phyloP scores from a whole-genome alignment of 805 yeast species.

The Nakazawaea anatomiae region DNA sequence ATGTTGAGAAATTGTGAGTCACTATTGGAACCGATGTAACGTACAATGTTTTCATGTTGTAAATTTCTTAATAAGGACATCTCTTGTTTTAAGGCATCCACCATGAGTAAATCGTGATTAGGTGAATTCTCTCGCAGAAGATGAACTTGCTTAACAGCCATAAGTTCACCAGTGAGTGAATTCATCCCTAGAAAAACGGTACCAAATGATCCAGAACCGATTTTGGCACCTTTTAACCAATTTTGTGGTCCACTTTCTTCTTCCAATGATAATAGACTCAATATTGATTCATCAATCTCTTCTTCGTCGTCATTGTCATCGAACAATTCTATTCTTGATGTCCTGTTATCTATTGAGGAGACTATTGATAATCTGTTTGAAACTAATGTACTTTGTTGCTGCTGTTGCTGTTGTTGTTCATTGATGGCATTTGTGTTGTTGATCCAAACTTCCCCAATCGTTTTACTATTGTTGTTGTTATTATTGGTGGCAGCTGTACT shows the following conservation, averaged over 20 bases:
- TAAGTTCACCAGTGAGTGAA: constrained; percentile 85
- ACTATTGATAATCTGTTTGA: constrained; percentile 18
- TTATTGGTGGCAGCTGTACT: not conserved
- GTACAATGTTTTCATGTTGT: constrained; percentile 88
- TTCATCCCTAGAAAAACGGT: constrained; percentile 90
- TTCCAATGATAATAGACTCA: constrained; percentile 25
- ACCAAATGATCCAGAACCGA: constrained; percentile 95
- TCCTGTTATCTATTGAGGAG: constrained; percentile 15
- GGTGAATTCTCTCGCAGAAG: constrained; percentile 37
- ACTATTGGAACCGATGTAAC: constrained; percentile 82
- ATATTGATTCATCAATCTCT: constrained; percentile 32
- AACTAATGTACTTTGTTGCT: not conserved
- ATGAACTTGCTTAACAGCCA: constrained; percentile 96
- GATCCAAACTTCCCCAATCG: constrained; percentile 60
- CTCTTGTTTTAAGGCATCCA: constrained; percentile 78
- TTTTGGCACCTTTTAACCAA: constrained; percentile 90
- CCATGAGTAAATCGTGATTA: constrained; percentile 37
- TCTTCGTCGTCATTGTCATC: constrained; percentile 33
- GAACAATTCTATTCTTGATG: constrained; percentile 41
- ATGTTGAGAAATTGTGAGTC: constrained; percentile 72
- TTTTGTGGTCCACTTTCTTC: constrained; percentile 57
- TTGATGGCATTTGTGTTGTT: constrained; percentile 53
- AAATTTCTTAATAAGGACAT: constrained; percentile 70
- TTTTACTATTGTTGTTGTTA: constrained; percentile 27
- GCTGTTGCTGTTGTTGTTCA: not conserved